Percentiles rank a stretch among this genome's conserved stretches.
phyloP scores from a whole-genome alignment of 169 alveolate genomes.

The Cryptosporidium sp. region DNA sequence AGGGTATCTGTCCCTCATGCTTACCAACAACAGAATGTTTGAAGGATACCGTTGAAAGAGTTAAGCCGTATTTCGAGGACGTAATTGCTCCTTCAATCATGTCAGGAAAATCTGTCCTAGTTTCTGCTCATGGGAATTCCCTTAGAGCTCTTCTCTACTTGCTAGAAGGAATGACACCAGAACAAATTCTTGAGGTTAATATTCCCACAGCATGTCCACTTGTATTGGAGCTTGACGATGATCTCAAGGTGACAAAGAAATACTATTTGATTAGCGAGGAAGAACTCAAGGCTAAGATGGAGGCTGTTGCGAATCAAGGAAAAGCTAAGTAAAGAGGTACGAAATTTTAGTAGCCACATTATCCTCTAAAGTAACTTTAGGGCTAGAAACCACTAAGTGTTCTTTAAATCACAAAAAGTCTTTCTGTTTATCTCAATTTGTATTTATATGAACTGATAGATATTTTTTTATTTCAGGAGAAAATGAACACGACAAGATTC shows the following conservation, averaged over 20 bases:
- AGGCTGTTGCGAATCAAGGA: conserved; percentile 95
- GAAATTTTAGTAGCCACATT: background rate
- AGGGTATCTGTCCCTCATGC: conserved; percentile 88
- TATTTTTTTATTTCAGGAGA: too few relatives aligned
- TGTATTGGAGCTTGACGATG: conserved; percentile 93
- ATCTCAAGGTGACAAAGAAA: conserved; percentile 89
- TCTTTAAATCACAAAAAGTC: background rate
- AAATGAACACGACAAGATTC: background rate
- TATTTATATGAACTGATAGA: too few relatives aligned
- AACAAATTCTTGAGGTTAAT: conserved; percentile 93
- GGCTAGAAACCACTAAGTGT: background rate
- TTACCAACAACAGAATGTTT: conserved; percentile 96
- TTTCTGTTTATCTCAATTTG: too few relatives aligned
- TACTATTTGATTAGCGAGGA: conserved; percentile 94
- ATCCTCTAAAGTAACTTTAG: background rate
- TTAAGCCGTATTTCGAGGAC: conserved; percentile 94
- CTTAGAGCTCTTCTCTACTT: conserved; percentile 96
- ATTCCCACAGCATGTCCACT: conserved; percentile 98
- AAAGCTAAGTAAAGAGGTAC: conserved; percentile 85
- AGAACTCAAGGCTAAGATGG: conserved; percentile 90
- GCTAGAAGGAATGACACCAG: conserved; percentile 93
- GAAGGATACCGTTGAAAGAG: conserved; percentile 94
- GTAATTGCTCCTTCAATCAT: conserved; percentile 92
- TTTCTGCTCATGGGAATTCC: conserved; percentile 99
- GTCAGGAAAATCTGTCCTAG: conserved; percentile 92